Evolutionary conservation across 768 basidiomycete species (phyloP).

Genomic region (Boletellus emodensis): DNA sequence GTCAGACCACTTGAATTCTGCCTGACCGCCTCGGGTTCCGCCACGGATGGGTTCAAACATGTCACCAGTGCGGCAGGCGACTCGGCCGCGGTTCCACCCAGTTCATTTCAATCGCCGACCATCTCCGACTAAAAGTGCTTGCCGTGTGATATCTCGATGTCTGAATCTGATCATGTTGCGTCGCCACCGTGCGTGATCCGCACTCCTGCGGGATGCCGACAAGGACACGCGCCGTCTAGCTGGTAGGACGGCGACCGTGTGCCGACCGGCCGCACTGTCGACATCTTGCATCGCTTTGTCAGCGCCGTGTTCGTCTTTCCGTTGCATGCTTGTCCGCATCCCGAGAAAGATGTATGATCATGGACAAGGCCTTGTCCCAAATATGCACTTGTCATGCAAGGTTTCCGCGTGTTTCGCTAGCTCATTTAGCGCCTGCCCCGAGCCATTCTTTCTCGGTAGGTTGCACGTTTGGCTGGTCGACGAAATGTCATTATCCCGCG

Average conservation of each 20-base stretch:
- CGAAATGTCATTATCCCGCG: neutral
- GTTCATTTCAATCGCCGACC: conserved; percentile 10
- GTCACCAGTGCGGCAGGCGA: neutral
- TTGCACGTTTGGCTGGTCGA: neutral
- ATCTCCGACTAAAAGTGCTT: conserved; percentile 21
- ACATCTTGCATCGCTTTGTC: neutral
- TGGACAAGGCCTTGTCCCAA: neutral
- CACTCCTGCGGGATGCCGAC: conserved; percentile 19
- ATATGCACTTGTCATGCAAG: neutral
- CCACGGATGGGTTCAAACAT: conserved; percentile 85
- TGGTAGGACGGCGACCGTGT: neutral
- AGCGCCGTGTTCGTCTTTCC: conserved; percentile 1
- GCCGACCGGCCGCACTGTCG: neutral
- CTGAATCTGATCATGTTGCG: conserved; percentile 5
- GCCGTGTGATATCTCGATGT: conserved; percentile 13
- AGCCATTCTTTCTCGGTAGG: neutral
- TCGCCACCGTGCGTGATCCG: conserved; percentile 14
- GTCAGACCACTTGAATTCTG: conserved; percentile 89
- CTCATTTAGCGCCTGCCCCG: neutral
- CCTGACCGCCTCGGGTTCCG: conserved; percentile 89
- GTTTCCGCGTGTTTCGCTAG: neutral
- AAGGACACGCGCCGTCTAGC: neutral
- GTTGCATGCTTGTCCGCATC: neutral
- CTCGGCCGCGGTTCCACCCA: neutral
- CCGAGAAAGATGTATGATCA: conserved; percentile 1